Evolutionary conservation across 495 filamentous ascomycete species (phyloP).

Genomic region (Neurospora intermedia): DNA sequence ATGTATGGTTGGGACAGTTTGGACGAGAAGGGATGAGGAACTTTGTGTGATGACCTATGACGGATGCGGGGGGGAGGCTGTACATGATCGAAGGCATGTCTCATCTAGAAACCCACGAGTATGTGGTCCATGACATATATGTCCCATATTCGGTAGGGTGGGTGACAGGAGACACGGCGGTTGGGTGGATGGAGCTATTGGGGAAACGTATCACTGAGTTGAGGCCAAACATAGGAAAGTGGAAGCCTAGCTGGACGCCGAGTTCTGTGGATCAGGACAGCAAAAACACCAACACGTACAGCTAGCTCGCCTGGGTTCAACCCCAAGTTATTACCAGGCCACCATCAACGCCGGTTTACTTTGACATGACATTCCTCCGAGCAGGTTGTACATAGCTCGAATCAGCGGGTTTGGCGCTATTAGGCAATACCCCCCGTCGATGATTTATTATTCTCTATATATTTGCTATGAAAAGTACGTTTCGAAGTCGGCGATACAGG

Average conservation of each 20-base stretch:
- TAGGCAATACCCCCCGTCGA: background rate
- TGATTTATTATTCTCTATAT: background rate
- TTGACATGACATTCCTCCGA: background rate
- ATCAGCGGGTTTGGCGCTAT: background rate
- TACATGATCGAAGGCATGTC: background rate
- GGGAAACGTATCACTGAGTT: background rate
- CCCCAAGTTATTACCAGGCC: background rate
- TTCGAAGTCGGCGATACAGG: background rate
- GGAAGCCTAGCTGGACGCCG: background rate
- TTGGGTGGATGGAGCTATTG: background rate
- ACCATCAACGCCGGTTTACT: background rate
- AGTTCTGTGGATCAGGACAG: background rate
- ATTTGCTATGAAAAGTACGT: background rate
- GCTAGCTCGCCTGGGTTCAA: background rate
- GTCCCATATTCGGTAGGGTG: background rate
- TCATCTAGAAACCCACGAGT: background rate
- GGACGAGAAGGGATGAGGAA: background rate
- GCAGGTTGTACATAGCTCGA: background rate
- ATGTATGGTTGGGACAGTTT: background rate
- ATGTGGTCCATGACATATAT: background rate
- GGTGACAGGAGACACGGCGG: background rate
- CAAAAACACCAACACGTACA: background rate
- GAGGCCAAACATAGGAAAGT: background rate
- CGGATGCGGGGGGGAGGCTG: background rate
- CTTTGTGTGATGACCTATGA: background rate